Percentiles rank a stretch among this genome's conserved stretches.
These are phyloP conservation scores for Xylariaceae sp. DNA, from an alignment of 2,329 filamentous ascomycete species.

Conservation along the genomic window DNA sequence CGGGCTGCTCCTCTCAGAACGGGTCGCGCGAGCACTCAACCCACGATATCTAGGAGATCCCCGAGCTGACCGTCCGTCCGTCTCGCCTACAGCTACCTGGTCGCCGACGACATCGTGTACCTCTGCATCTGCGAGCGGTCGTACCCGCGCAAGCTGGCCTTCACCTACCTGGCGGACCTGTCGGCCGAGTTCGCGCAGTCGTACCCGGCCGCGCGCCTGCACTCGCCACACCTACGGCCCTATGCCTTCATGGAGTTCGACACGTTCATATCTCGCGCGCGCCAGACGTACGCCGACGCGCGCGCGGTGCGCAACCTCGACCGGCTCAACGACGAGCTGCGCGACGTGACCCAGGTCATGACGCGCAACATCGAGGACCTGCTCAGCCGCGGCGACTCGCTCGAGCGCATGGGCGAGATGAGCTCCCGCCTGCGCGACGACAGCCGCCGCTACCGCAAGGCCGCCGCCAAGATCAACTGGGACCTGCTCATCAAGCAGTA, in stretches of 20 bases:
- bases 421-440: conserved; percentile 82
- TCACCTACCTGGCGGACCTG: conserved; percentile 94
- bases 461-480: conserved; percentile 96
- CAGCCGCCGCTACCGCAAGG: conserved; percentile 86
- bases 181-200: conserved; percentile 83
- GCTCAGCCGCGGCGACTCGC: conserved; percentile 84
- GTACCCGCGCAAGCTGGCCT: conserved; percentile 96
- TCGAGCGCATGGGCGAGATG: conserved; percentile 96
- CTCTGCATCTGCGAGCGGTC: conserved; percentile 87
- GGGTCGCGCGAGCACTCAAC: too few relatives aligned
- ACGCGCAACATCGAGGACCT: conserved; percentile 99
- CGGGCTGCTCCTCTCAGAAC: too few relatives aligned
- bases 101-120: conserved; percentile 78
- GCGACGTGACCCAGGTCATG: conserved; percentile 98
- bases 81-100: conserved; percentile 59
- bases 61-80: conserved; percentile 2
- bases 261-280: conserved; percentile 88
- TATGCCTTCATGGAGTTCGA: conserved; percentile 99
- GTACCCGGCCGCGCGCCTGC: conserved; percentile 67
- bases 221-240: conserved; percentile 67
- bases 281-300: conserved; percentile 87
- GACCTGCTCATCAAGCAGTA: conserved; percentile 95
- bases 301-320: conserved; percentile 88
- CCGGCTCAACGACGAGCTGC: conserved; percentile 91
- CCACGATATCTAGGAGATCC: too few relatives aligned